Evolutionary conservation across 768 basidiomycete genomes (phyloP).

Genomic region (Holtermanniella nyarrowii): DNA sequence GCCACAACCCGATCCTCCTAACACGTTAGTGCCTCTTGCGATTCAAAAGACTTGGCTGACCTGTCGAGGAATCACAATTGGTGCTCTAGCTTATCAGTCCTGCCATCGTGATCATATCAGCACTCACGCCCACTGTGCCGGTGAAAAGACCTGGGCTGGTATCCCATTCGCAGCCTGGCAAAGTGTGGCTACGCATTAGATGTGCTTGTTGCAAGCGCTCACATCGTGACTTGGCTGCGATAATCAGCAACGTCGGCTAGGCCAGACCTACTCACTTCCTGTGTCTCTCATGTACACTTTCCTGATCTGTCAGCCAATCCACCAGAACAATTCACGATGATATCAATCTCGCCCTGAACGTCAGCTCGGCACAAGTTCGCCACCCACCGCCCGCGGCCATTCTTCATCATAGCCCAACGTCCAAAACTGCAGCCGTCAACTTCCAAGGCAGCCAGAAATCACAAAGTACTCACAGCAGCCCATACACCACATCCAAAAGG

Average conservation of each 20-base stretch:
- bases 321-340: conserved; percentile 20
- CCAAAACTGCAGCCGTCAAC: conserved; percentile 26
- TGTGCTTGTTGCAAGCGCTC: background rate
- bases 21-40: background rate
- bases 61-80: conserved; percentile 18
- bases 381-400: conserved; percentile 32
- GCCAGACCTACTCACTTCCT: conserved; percentile 25
- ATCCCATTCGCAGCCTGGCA: conserved; percentile 27
- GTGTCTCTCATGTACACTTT: conserved; percentile 19
- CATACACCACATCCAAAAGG: conserved; percentile 40
- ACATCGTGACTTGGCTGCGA: conserved; percentile 35
- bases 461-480: conserved; percentile 36
- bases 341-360: conserved; percentile 37
- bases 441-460: background rate
- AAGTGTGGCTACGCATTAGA: conserved; percentile 23
- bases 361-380: background rate
- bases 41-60: conserved; percentile 7
- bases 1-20: conserved; percentile 54
- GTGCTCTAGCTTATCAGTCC: conserved; percentile 3
- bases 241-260: background rate
- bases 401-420: conserved; percentile 30
- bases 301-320: background rate
- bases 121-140: conserved; percentile 23
- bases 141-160: conserved; percentile 21
- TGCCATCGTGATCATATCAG: too few species aligned